Percentiles rank a stretch among this genome's conserved stretches.
phyloP scores from a whole-genome alignment of 768 basidiomycete species.

The Tricholoma saponaceum region DNA sequence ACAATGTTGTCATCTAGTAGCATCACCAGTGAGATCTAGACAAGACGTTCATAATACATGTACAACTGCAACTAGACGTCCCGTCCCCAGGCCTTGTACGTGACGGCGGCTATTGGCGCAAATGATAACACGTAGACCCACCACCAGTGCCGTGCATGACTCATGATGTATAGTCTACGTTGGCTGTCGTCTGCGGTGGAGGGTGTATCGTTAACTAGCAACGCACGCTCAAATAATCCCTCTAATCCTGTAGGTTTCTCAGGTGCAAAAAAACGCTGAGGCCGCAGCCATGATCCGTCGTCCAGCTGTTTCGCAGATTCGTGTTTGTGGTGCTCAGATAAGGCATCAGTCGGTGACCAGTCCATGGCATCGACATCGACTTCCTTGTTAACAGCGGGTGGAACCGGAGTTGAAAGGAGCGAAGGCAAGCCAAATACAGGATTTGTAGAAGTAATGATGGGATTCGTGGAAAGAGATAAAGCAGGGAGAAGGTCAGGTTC shows the following conservation, averaged over 20 bases:
- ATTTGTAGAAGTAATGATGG: slow-evolving; percentile 40
- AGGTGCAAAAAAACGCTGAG: slow-evolving; percentile 74
- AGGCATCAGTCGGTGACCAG: slow-evolving; percentile 58
- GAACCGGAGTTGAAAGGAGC: slow-evolving; percentile 31
- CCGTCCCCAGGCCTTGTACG: slow-evolving; percentile 19
- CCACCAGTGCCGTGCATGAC: slow-evolving; percentile 30
- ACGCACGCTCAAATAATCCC: slow-evolving; percentile 59
- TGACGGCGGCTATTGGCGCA: slow-evolving; percentile 22
- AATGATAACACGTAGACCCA: slow-evolving; percentile 29
- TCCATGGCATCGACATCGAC: slow-evolving; percentile 48
- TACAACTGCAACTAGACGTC: background rate
- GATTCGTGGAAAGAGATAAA: slow-evolving; percentile 63
- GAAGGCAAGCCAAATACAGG: slow-evolving; percentile 76
- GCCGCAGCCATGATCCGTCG: slow-evolving; percentile 54
- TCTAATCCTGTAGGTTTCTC: slow-evolving; percentile 78
- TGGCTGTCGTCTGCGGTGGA: background rate
- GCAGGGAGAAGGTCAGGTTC: slow-evolving; percentile 61
- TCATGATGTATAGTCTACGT: background rate
- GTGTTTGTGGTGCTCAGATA: slow-evolving; percentile 14
- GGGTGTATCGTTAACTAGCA: slow-evolving; percentile 44
- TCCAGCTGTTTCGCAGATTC: slow-evolving; percentile 21
- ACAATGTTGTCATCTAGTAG: background rate
- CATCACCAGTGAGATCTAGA: background rate
- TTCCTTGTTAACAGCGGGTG: slow-evolving; percentile 20
- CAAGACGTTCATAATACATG: background rate